Evolutionary conservation across 495 filamentous ascomycete genomes (phyloP).

Genomic region (Lichenothelia convexa): DNA sequence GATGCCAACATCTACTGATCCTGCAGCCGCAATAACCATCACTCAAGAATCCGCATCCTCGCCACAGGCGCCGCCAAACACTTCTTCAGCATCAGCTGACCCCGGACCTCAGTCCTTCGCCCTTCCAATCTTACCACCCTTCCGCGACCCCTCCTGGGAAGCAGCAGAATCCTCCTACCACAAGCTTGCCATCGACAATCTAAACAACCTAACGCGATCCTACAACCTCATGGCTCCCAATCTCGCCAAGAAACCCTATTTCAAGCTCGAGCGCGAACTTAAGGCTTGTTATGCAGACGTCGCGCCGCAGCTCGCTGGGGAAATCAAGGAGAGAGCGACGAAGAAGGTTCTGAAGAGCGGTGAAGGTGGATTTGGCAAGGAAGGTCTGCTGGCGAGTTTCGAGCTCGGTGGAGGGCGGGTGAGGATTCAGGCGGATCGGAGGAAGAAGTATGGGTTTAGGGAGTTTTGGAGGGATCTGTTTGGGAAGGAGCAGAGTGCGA

Average conservation of each 20-base stretch:
- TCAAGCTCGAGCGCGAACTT: conserved; percentile 67
- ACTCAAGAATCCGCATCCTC: conserved; percentile 5
- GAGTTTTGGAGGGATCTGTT: conserved; percentile 81
- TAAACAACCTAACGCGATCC: conserved; percentile 65
- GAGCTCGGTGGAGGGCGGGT: conserved; percentile 30
- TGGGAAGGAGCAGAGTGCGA: conserved; percentile 5
- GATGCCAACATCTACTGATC: not conserved
- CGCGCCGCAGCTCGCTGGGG: conserved; percentile 51
- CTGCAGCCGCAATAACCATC: conserved; percentile 5
- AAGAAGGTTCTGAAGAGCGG: conserved; percentile 26
- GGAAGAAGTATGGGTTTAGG: conserved; percentile 63
- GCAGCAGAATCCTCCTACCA: conserved; percentile 58
- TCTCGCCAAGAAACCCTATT: conserved; percentile 86
- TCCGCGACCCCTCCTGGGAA: conserved; percentile 50
- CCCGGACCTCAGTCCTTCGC: conserved; percentile 9
- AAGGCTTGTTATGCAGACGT: conserved; percentile 66
- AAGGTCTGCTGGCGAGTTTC: conserved; percentile 35
- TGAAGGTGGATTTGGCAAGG: conserved; percentile 16
- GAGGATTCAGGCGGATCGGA: conserved; percentile 51
- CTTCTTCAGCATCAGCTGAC: conserved; percentile 2
- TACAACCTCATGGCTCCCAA: conserved; percentile 93
- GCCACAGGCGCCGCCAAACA: not conserved
- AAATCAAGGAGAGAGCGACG: conserved; percentile 51
- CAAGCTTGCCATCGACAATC: conserved; percentile 53
- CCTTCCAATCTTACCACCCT: conserved; percentile 26